Percentiles rank a stretch among this genome's conserved stretches.
phyloP scores from a whole-genome alignment of 1,284 basidiomycete species.

The Ustanciosporium gigantosporum region DNA sequence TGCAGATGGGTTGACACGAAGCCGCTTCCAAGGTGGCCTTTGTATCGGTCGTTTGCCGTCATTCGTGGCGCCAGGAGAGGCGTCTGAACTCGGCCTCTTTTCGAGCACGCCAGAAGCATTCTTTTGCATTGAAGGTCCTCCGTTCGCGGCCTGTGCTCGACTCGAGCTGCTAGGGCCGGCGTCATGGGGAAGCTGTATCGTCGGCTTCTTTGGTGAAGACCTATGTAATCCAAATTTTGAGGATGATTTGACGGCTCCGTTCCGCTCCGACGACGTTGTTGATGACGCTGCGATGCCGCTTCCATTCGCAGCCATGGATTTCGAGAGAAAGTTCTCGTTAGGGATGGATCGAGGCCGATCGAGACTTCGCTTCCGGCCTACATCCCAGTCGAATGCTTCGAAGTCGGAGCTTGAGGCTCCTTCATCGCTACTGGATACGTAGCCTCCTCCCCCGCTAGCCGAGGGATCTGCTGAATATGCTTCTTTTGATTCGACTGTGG shows the following conservation, averaged over 20 bases:
- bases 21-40: constrained; percentile 6
- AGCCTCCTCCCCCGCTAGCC: constrained; percentile 6
- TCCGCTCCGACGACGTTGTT: background rate
- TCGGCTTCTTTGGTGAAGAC: constrained; percentile 13
- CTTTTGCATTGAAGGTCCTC: too few relatives aligned
- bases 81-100: background rate
- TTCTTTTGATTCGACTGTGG: constrained; percentile 28
- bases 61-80: background rate
- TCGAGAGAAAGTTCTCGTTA: constrained; percentile 5
- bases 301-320: background rate
- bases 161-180: background rate
- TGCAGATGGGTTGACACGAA: constrained; percentile 24
- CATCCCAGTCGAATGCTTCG: constrained; percentile 46
- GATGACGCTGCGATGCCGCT: background rate
- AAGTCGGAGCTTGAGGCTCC: constrained; percentile 33
- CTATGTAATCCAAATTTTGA: too few relatives aligned
- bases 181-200: constrained; percentile 2
- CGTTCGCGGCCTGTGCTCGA: too few relatives aligned
- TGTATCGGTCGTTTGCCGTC: background rate
- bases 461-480: constrained; percentile 46
- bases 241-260: background rate
- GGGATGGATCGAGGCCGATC: constrained; percentile 16
- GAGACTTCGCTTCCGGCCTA: constrained; percentile 19
- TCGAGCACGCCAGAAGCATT: background rate
- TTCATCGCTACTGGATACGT: constrained; percentile 28